Evolutionary conservation across 768 basidiomycete genomes (phyloP).

Genomic region (Lactifluus subvellereus): DNA sequence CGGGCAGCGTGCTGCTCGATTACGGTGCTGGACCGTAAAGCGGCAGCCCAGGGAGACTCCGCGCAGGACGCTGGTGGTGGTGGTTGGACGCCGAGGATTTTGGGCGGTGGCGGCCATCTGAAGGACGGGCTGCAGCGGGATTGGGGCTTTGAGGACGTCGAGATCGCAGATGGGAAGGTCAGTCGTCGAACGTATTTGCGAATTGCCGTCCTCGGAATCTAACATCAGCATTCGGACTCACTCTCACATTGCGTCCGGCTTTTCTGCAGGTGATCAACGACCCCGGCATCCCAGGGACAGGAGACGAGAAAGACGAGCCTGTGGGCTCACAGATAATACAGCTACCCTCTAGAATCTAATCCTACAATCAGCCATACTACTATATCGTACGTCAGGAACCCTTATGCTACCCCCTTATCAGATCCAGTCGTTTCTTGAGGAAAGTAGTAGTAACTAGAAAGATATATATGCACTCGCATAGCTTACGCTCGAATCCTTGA

Average conservation of each 20-base stretch:
- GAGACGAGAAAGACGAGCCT: slow-evolving; percentile 51
- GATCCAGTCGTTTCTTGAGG: neutral
- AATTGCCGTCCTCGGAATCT: neutral
- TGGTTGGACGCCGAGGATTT: slow-evolving; percentile 40
- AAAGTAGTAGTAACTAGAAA: slow-evolving; percentile 37
- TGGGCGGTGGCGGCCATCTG: slow-evolving; percentile 57
- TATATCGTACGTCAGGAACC: neutral
- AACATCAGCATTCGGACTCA: neutral
- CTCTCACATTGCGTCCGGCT: neutral
- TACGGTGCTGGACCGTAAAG: slow-evolving; percentile 44
- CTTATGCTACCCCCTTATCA: neutral
- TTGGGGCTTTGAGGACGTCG: slow-evolving; percentile 79
- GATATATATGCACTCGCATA: slow-evolving; percentile 88
- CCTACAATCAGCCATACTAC: neutral
- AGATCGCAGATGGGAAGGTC: slow-evolving; percentile 57
- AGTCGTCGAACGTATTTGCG: slow-evolving; percentile 20
- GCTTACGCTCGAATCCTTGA: slow-evolving; percentile 86
- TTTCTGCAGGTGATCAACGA: slow-evolving; percentile 59
- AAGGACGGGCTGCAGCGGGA: slow-evolving; percentile 55
- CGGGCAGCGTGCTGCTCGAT: slow-evolving; percentile 74
- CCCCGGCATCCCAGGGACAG: slow-evolving; percentile 60
- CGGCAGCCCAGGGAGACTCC: slow-evolving; percentile 10
- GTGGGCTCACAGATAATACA: slow-evolving; percentile 44
- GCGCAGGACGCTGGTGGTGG: slow-evolving; percentile 31
- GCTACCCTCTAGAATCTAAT: slow-evolving; percentile 17